Evolutionary conservation across 2,329 filamentous ascomycete species (phyloP), one percentile per base, ranked within the genome.

Genomic region (Sporothrix variecibatus): DNA sequence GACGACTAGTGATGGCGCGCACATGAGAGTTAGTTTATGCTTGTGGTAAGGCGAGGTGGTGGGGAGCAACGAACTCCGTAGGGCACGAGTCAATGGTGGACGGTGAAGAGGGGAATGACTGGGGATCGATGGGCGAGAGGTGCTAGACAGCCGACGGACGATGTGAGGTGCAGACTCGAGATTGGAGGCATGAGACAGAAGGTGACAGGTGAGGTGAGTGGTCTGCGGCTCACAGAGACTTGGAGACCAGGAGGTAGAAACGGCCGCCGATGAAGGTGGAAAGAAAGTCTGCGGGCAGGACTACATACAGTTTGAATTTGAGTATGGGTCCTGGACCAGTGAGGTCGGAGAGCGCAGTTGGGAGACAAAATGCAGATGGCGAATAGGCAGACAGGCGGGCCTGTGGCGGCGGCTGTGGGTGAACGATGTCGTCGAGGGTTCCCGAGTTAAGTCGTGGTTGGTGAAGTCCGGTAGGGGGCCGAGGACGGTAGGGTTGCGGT

Each of bases 381-480:
- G 38, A 67, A 28, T 43, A 23, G 43, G 62, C 62, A 40, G 17
- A 23, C 9, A 38, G 62, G 38, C 38, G 38, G 38, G 11, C 62
- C 23, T 67, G n/a, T 46, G 62, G 62, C 38, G 38, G 23, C 62
- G n/a, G 38, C 38, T 26, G 23, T n/a, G n/a, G 12, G 38, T 38
- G 38, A 65, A 38, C 34, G 67, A 53, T 49, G 65, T 34, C 43
- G 43, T 53, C 31, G 69, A 46, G 43, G 43, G 12, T 40, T 56
- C 9, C 69, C 46, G 53, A 58, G 49, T 40, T 34, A 20, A n/a
- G 34, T n/a, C 34, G 51, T 31, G 53, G 69, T 60, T 71, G 69
- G 38, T 49, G 53, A 71, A 71, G 69, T 46, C 51, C 69, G 53
- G 69, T 49, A 46, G 53, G 56, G 15, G 69, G 53, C 38, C 69